These are phyloP conservation scores for Talaromyces sp. DNA, from an alignment of 2,329 filamentous ascomycete genomes.

Conservation along the genomic window DNA sequence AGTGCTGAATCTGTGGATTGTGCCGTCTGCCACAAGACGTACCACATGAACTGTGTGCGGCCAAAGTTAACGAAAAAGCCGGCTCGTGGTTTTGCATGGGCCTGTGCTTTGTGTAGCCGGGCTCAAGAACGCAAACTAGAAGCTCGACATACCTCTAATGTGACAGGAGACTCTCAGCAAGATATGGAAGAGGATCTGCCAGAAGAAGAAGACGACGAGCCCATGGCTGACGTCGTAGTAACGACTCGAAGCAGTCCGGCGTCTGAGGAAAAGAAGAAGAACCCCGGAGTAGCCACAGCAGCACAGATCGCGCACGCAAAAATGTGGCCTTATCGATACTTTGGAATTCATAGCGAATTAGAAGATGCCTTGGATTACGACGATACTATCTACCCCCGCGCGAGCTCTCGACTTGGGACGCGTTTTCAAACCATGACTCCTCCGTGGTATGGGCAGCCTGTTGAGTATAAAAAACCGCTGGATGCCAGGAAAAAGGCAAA, in stretches of 20 bases:
- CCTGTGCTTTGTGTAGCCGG: conserved; percentile 89
- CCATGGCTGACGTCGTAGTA: conserved; percentile 43
- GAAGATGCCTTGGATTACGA: conserved; percentile 96
- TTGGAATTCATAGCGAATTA: conserved; percentile 90
- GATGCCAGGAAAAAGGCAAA: conserved; percentile 76
- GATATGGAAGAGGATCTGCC: conserved; percentile 59
- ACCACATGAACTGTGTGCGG: conserved; percentile 97
- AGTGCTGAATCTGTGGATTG: conserved; percentile 95
- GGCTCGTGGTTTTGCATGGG: conserved; percentile 95
- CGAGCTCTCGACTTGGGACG: conserved; percentile 84
- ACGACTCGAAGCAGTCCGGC: conserved; percentile 62
- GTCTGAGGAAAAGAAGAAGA: conserved; percentile 47
- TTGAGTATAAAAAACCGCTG: conserved; percentile 83
- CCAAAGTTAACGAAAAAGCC: conserved; percentile 92
- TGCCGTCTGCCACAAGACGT: conserved; percentile 88
- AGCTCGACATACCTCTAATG: conserved; percentile 75
- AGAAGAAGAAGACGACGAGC: conserved; percentile 64
- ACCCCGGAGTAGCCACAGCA: conserved; percentile 59
- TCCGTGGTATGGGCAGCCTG: conserved; percentile 77
- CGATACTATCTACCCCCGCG: conserved; percentile 92
- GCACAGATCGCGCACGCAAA: conserved; percentile 90
- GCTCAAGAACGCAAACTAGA: conserved; percentile 92
- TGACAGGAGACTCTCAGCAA: conserved; percentile 45
- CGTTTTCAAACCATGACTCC: conserved; percentile 83
- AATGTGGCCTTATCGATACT: conserved; percentile 92